These are phyloP conservation scores for Zalerion maritima DNA, from an alignment of 495 filamentous ascomycete genomes.

Conservation along the genomic window DNA sequence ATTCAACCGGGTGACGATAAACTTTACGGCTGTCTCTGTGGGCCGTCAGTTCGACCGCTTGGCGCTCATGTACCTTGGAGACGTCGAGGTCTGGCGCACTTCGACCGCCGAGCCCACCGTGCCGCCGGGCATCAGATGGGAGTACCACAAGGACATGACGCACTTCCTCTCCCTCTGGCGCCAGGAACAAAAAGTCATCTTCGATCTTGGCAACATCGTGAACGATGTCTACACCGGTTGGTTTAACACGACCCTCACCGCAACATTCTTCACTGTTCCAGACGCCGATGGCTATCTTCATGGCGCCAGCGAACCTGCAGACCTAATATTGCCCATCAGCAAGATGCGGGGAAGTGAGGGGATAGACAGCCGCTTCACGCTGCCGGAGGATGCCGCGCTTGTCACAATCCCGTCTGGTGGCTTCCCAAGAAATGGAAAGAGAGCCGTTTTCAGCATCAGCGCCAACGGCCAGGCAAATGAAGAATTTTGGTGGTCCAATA, in stretches of 20 bases:
- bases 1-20: conserved; percentile 70
- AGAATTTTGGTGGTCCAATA: conserved; percentile 87
- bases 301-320: conserved; percentile 37
- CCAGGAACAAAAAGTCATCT: conserved; percentile 57
- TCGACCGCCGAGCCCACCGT: conserved; percentile 71
- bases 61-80: conserved; percentile 64
- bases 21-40: conserved; percentile 60
- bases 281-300: no score
- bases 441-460: conserved; percentile 61
- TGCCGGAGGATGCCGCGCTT: conserved; percentile 51
- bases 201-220: conserved; percentile 69
- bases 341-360: conserved; percentile 35
- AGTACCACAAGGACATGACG: conserved; percentile 75
- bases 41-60: conserved; percentile 73
- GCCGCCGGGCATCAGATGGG: conserved; percentile 51
- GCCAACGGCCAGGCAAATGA: conserved; percentile 66
- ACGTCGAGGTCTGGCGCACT: conserved; percentile 72
- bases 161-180: conserved; percentile 55
- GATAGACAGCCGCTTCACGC: conserved; percentile 48
- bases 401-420: conserved; percentile 35
- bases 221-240: conserved; percentile 61
- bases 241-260: conserved; percentile 73
- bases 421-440: conserved; percentile 46
- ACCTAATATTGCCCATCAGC: conserved; percentile 67
- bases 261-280: conserved; percentile 47